A percentile compares a stretch with the other conserved stretches of the same genome.
phyloP scores from a whole-genome alignment of 1,284 basidiomycete genomes.

The Irpex lacteus region DNA sequence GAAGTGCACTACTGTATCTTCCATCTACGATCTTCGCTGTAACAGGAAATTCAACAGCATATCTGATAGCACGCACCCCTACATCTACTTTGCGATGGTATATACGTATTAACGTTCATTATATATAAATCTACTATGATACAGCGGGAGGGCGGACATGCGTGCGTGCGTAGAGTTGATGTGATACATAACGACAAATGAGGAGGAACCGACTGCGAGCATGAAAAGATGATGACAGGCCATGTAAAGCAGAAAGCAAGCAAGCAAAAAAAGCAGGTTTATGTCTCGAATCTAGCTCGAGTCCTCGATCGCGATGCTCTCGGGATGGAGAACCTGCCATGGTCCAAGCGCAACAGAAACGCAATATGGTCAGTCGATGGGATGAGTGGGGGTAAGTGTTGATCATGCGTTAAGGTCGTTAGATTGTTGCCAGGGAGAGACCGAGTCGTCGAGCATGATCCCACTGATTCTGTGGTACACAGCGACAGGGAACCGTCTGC shows the following conservation, averaged over 20 bases:
- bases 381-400: neutral
- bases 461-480: slow-evolving; percentile 42
- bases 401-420: neutral
- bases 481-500: slow-evolving; percentile 64
- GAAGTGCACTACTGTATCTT: too few species aligned
- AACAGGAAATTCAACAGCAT: too few species aligned
- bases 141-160: neutral
- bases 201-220: neutral
- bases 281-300: neutral
- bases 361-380: neutral
- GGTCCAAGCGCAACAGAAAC: neutral
- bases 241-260: neutral
- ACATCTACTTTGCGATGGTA: neutral
- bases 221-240: neutral
- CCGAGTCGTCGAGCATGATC: slow-evolving; percentile 33
- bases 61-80: too few species aligned
- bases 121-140: neutral
- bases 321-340: neutral
- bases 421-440: slow-evolving; percentile 10
- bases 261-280: neutral
- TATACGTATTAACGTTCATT: neutral
- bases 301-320: too few species aligned
- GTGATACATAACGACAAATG: neutral
- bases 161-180: neutral
- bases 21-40: too few species aligned